Evolutionary conservation across 75 land plant genomes (phyloP).

Genomic region (Sequoiadendron giganteum): DNA sequence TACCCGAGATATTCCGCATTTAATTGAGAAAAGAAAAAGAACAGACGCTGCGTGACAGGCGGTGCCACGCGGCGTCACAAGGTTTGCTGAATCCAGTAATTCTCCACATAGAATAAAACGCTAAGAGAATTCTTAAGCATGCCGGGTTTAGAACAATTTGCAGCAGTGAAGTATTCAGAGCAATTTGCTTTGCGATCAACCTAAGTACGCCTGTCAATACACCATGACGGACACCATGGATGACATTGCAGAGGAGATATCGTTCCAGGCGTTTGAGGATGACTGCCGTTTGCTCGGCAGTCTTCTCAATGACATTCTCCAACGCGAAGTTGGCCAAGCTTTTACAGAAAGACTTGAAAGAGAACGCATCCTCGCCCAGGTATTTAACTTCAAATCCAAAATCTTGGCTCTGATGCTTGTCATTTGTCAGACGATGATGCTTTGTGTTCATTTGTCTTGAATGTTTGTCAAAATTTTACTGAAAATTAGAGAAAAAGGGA

Average conservation of each 20-base stretch:
- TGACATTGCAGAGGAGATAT: constrained; percentile 96
- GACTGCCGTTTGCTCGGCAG: constrained; percentile 83
- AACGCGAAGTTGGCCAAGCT: constrained; percentile 65
- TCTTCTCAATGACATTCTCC: constrained; percentile 80
- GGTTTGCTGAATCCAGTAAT: no score
- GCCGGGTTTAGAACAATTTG: no score
- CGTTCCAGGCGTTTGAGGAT: constrained; percentile 93
- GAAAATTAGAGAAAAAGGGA: neutral
- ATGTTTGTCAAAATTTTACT: neutral
- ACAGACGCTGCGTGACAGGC: no score
- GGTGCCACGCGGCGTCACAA: no score
- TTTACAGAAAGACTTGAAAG: constrained; percentile 83
- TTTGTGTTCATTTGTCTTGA: neutral
- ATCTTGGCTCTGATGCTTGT: no score
- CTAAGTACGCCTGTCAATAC: neutral
- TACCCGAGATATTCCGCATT: no score
- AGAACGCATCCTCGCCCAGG: constrained; percentile 78
- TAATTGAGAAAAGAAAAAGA: no score
- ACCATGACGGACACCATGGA: constrained; percentile 91
- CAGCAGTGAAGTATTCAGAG: neutral
- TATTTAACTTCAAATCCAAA: constrained; percentile 1
- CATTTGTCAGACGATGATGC: neutral
- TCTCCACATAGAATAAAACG: no score
- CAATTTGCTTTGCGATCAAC: neutral
- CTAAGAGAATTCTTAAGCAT: no score